A percentile compares a stretch with the other conserved stretches of the same genome.
These are phyloP conservation scores for Dovyalis caffra DNA, from an alignment of 345 rosid genomes.

Conservation along the genomic window DNA sequence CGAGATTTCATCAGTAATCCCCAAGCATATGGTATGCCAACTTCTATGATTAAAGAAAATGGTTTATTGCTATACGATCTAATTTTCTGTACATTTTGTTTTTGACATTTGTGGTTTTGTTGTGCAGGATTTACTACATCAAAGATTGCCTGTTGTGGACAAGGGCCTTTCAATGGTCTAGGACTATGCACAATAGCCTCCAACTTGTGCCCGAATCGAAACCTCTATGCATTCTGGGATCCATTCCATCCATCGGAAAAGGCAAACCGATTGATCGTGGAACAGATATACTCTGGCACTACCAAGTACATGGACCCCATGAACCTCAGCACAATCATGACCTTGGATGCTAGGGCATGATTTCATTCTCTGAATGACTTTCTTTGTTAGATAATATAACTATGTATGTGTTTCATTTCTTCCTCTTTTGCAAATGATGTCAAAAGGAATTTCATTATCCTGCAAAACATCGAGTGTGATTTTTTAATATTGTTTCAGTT, in stretches of 20 bases:
- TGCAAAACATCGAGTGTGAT: too few relatives aligned
- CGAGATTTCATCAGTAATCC: conserved; percentile 42
- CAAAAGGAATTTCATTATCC: too few relatives aligned
- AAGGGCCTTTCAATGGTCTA: conserved; percentile 72
- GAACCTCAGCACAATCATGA: conserved; percentile 79
- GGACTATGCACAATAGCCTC: conserved; percentile 70
- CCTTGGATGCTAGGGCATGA: conserved; percentile 19
- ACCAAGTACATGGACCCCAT: conserved; percentile 66
- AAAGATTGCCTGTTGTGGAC: conserved; percentile 78
- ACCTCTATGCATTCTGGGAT: conserved; percentile 69
- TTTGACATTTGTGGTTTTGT: not conserved
- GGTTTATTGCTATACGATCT: not conserved
- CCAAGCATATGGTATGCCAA: conserved; percentile 37
- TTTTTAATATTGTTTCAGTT: too few relatives aligned
- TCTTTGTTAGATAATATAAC: not conserved
- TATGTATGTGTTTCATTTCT: not conserved
- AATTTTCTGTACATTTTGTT: not conserved
- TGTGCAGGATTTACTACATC: conserved; percentile 59
- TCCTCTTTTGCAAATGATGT: too few relatives aligned
- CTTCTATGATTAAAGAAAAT: not conserved
- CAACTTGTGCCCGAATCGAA: conserved; percentile 58
- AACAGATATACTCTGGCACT: conserved; percentile 26
- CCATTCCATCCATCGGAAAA: conserved; percentile 70
- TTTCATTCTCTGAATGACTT: not conserved
- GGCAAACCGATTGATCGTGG: conserved; percentile 66